Evolutionary conservation across 1,139 yeast genomes (phyloP).

Genomic region (Protomyces arabidopsidicola): DNA sequence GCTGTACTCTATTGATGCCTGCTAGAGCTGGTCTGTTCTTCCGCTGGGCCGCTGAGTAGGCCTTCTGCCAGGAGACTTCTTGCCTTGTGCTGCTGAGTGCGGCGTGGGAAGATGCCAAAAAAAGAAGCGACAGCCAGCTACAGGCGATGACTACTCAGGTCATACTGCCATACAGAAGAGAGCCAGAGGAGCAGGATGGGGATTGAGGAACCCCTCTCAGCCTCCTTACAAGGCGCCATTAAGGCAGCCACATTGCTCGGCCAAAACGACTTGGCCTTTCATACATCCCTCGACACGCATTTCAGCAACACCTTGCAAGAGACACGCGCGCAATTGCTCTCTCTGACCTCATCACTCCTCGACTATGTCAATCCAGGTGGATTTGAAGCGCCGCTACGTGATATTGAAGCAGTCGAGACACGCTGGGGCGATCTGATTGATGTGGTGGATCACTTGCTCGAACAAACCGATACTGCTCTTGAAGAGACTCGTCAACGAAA

Average conservation of each 20-base stretch:
- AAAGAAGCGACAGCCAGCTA: neutral
- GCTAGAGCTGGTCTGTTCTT: too few species aligned
- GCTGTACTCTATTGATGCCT: too few species aligned
- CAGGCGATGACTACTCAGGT: too few species aligned
- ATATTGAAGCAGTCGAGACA: conserved; percentile 40
- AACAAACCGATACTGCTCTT: conserved; percentile 59
- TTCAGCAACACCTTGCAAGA: conserved; percentile 47
- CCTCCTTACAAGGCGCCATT: conserved; percentile 11
- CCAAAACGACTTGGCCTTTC: conserved; percentile 74
- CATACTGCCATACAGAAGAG: too few species aligned
- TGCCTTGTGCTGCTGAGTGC: neutral
- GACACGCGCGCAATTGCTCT: conserved; percentile 48
- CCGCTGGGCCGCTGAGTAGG: too few species aligned
- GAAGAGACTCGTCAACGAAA: conserved; percentile 42
- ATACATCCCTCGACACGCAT: conserved; percentile 58
- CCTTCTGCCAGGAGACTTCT: too few species aligned
- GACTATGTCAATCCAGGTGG: conserved; percentile 36
- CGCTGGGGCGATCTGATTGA: conserved; percentile 64
- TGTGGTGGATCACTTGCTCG: conserved; percentile 65
- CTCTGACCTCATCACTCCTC: conserved; percentile 52
- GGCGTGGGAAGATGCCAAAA: neutral
- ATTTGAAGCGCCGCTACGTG: conserved; percentile 41
- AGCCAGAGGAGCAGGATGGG: neutral
- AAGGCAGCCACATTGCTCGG: conserved; percentile 68
- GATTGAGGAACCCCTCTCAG: conserved; percentile 6